Conservation (phyloP, 306 rosid genomes). For the Dryas drummondii region DNA sequence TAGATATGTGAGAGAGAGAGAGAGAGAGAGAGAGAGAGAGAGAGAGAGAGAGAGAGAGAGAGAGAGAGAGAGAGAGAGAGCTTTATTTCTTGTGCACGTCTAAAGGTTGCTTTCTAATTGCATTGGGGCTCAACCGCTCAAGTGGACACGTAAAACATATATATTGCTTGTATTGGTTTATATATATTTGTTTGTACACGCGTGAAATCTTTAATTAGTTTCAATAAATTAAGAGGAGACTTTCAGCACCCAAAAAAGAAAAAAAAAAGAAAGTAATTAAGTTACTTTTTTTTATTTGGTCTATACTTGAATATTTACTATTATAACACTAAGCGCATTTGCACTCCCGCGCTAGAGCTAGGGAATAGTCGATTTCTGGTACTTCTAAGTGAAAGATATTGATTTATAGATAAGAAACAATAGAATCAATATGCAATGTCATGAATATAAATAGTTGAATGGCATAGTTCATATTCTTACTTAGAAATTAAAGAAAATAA, state of each 20-base stretch:
- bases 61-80: not conserved
- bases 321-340: no score
- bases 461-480: not conserved
- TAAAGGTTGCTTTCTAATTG: slow-evolving; percentile 5
- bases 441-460: not conserved
- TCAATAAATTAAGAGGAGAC: not conserved
- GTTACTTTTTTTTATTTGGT: no score
- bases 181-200: not conserved
- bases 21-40: no score
- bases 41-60: not conserved
- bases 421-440: no score
- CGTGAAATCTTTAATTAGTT: not conserved
- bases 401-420: no score
- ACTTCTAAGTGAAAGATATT: no score
- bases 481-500: not conserved
- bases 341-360: no score
- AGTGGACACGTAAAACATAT: not conserved
- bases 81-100: slow-evolving; percentile 6
- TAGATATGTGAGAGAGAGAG: not conserved
- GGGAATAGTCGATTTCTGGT: no score
- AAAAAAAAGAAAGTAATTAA: no score
- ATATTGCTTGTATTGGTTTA: not conserved
- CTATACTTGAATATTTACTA: no score
- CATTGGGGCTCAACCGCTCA: not conserved
- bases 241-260: no score